Evolutionary conservation across 306 rosid genomes (phyloP).

Genomic region (Cucurbita maxima): DNA sequence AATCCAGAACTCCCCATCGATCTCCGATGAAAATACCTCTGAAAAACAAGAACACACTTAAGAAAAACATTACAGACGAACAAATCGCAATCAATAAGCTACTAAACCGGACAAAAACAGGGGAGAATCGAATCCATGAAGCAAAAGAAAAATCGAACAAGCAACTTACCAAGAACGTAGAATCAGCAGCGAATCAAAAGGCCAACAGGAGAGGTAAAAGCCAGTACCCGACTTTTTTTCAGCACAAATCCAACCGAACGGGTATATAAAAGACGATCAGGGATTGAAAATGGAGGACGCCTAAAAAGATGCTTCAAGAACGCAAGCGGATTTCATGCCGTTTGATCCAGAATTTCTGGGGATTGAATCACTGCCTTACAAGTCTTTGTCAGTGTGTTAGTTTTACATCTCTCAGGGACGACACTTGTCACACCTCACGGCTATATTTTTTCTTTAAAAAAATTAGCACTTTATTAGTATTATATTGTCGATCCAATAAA

Average conservation of each 20-base stretch:
- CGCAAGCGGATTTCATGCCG: conserved; percentile 5
- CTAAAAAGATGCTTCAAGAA: neutral
- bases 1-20: conserved; percentile 56
- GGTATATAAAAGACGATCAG: neutral
- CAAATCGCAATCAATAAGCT: neutral
- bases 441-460: no score
- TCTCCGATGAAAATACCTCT: neutral
- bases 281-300: neutral
- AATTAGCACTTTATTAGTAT: no score
- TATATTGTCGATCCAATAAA: no score
- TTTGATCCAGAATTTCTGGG: neutral
- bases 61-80: neutral
- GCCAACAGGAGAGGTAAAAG: neutral
- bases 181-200: neutral
- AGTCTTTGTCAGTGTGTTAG: neutral
- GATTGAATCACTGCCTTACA: conserved; percentile 5
- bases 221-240: neutral
- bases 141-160: neutral
- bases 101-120: neutral
- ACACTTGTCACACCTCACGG: no score
- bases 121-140: neutral
- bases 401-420: neutral
- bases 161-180: neutral
- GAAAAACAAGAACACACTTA: neutral
- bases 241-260: neutral